Base-by-base conservation (phyloP, 306 rosid species). In the Malus orientalis region DNA sequence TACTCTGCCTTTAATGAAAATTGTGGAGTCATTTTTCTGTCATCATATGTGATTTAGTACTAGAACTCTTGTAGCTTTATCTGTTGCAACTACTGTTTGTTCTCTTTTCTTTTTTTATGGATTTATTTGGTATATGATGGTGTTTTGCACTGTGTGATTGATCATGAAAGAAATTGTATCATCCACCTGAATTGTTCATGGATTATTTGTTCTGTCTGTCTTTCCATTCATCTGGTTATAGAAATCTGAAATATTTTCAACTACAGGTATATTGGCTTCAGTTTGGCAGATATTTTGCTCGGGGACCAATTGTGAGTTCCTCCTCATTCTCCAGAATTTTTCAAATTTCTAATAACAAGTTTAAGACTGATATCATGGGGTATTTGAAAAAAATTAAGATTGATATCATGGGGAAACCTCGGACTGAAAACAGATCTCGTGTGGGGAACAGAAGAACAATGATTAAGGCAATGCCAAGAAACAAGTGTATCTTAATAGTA, bases 251-350 rank as follows among this genome's bases (percentile, higher is more conserved):
- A 19, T 61, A 57, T 30, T 73, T 79, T 73, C 32, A 13, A 81
- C 54, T 86, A 51, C 91, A 95, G 99, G 99, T 92, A 78, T 95
- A 95, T 78, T 95, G 99, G 98, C 98, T 95, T 86, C 99, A 95
- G 80, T 95, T 95, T 75, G 98, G 99, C 74, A 89, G 98, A 71
- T 95, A 95, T 84, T 95, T 95, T 78, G 99, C 99, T 3, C 88
- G 96, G 65, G 99, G 99, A 73, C 96, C 98, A 72, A 87, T 95
- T 81, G 99, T 95, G 85, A 80, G 92, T 88, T 82, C 73, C 74
- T 18, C 78, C 40, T 36, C 40, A 76, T 78, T 78, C 78, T 68
- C 73, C 9, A 40, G 68, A 76, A 38, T 2, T 72, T 18, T 12
- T 55, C 10, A 22, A n/a, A 20, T 30, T 25, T n/a, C 58, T 65